These are phyloP conservation scores for Verbena officinalis DNA, from an alignment of 257 asterid genomes.

Conservation along the genomic window DNA sequence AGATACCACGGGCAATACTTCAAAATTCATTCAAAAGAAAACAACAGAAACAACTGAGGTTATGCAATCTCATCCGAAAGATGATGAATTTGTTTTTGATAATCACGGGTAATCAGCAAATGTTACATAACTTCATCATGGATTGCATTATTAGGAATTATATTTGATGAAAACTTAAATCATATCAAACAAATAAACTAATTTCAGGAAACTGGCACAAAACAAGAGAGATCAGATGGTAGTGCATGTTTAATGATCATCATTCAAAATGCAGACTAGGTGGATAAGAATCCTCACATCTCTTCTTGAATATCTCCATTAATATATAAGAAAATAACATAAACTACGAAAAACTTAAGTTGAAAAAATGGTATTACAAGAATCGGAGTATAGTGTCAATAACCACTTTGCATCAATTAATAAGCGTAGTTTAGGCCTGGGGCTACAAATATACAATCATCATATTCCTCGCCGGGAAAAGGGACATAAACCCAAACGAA, in stretches of 20 bases:
- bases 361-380: neutral
- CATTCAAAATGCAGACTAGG: slow-evolving; percentile 58
- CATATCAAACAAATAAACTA: neutral
- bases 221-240: slow-evolving; percentile 84
- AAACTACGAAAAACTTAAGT: neutral
- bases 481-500: neutral
- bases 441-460: slow-evolving; percentile 51
- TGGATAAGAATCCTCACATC: slow-evolving; percentile 78
- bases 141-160: slow-evolving; percentile 31
- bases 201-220: slow-evolving; percentile 12
- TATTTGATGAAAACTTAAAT: neutral
- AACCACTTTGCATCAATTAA: slow-evolving; percentile 46
- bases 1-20: slow-evolving; percentile 55
- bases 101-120: slow-evolving; percentile 53
- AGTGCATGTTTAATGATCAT: slow-evolving; percentile 77
- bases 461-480: slow-evolving; percentile 23
- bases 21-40: neutral
- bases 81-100: slow-evolving; percentile 58
- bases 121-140: slow-evolving; percentile 41
- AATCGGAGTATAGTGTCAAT: slow-evolving; percentile 48
- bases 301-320: slow-evolving; percentile 25
- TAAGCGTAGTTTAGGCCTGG: slow-evolving; percentile 55
- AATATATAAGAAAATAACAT: neutral
- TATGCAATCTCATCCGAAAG: slow-evolving; percentile 85
- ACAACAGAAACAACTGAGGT: neutral